Base-by-base conservation (phyloP, 495 filamentous ascomycete species). In the Tetracladium setigerum region DNA sequence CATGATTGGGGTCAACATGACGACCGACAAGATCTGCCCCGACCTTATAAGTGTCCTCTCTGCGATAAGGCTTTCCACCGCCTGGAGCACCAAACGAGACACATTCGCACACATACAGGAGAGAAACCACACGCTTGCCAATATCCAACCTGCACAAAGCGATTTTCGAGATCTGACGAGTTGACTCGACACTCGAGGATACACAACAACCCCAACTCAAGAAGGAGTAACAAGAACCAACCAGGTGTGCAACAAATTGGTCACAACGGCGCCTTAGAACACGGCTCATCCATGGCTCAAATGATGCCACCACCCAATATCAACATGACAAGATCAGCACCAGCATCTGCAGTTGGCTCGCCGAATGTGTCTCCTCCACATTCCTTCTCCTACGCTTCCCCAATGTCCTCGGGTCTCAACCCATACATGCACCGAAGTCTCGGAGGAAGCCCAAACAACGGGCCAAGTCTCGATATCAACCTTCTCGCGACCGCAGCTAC, bases 41-140 rank as follows among this genome's bases (percentile, higher is more conserved):
- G 94, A 32, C 92, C 92, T 0, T 98, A 98, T 77, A 96, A 97
- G 68, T 98, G 92, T 62, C 91, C 92, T 35, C 74, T 98, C 40
- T 98, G 92, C 76, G 94, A 97, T 59, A 95, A 96, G 74, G 92
- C 92, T 30, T 98, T 98, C 73, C 92, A 98, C 76, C 87, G 92
- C 50, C 75, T 98, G 41, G 92, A 98, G 69, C 92, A 98, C 63
- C 92, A 98, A 71, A 98, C 92, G 22, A 78, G 92, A 52, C 92
- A 98, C 64, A 97, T 98, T 60, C 80, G 92, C 54, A 97, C 94
- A 7, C 92, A 98, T 64, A 98, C 92, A 1, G 94, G 92, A 49
- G 92, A 98, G 71, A 98, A 97, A 72, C 92, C 92, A 14, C 92
- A 98, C 59, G 89, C 83, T 34, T 98, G 92, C 77, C 79, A 84